Evolutionary conservation across 768 basidiomycete genomes (phyloP).

Genomic region (Pleurotus eryngii): DNA sequence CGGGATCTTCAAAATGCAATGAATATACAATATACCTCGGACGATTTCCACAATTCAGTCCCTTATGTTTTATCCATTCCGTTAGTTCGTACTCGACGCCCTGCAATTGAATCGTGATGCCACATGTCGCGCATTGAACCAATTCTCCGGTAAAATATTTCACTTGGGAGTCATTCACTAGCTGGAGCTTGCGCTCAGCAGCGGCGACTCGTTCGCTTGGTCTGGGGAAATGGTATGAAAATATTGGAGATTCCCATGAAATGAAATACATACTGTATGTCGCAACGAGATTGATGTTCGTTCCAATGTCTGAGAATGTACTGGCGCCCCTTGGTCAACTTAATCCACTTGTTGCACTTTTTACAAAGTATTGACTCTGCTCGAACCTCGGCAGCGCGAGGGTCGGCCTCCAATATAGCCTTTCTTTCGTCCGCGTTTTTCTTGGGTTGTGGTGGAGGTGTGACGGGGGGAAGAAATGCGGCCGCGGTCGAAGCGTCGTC

Average conservation of each 20-base stretch:
- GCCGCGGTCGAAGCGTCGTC: constrained; percentile 21
- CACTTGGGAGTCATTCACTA: constrained; percentile 65
- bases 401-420: constrained; percentile 50
- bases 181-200: constrained; percentile 55
- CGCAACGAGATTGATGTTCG: constrained; percentile 47
- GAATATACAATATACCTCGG: constrained; percentile 16
- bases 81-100: constrained; percentile 58
- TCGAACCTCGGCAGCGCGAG: constrained; percentile 45
- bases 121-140: constrained; percentile 55
- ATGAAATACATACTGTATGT: constrained; percentile 32
- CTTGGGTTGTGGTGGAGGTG: constrained; percentile 8
- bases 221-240: constrained; percentile 23
- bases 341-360: constrained; percentile 63
- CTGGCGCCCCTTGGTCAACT: constrained; percentile 34
- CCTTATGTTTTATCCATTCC: constrained; percentile 64
- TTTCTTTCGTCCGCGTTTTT: constrained; percentile 44
- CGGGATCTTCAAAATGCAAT: not conserved
- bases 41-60: constrained; percentile 29
- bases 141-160: constrained; percentile 40
- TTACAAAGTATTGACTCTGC: constrained; percentile 54
- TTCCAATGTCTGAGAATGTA: constrained; percentile 56
- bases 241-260: constrained; percentile 8
- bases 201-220: constrained; percentile 59
- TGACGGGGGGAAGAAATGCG: constrained; percentile 24
- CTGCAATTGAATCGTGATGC: constrained; percentile 37